Percentiles rank a stretch among this genome's conserved stretches.
Conservation (phyloP, 352 stramenopile species). For the Pythium folliculosum region DNA sequence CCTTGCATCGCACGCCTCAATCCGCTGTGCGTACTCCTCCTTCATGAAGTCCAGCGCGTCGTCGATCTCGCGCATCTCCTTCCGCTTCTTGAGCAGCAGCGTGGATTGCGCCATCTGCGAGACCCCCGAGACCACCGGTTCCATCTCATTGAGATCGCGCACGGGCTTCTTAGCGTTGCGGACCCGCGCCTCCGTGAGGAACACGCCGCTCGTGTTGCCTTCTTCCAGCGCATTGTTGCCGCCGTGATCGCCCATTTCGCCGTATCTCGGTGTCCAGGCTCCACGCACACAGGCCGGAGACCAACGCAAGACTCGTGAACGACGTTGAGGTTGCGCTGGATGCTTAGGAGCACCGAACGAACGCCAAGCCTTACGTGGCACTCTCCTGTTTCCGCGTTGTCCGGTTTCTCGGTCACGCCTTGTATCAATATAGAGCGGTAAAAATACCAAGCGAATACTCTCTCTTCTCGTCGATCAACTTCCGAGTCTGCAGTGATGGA, state of each 20-base stretch:
- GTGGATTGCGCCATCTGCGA: constrained; percentile 91
- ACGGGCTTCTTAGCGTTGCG: constrained; percentile 52
- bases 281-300: not conserved
- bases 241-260: constrained; percentile 28
- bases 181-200: constrained; percentile 77
- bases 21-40: constrained; percentile 87
- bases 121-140: constrained; percentile 77
- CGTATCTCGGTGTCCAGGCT: not conserved
- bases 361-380: too few species aligned
- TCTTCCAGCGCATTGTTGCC: constrained; percentile 42
- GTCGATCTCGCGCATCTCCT: constrained; percentile 93
- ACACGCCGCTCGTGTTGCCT: constrained; percentile 48
- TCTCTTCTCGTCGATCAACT: too few species aligned
- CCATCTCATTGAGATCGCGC: constrained; percentile 69
- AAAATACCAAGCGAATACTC: not conserved
- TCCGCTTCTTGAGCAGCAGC: constrained; percentile 91
- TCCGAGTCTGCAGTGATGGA: too few species aligned
- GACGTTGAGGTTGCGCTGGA: too few species aligned
- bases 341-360: too few species aligned
- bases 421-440: not conserved
- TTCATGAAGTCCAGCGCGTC: constrained; percentile 93
- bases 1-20: constrained; percentile 84
- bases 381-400: too few species aligned
- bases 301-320: too few species aligned
- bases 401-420: not conserved